These are phyloP conservation scores for Metschnikowia henanensis DNA, from an alignment of 805 yeast species.

Conservation along the genomic window DNA sequence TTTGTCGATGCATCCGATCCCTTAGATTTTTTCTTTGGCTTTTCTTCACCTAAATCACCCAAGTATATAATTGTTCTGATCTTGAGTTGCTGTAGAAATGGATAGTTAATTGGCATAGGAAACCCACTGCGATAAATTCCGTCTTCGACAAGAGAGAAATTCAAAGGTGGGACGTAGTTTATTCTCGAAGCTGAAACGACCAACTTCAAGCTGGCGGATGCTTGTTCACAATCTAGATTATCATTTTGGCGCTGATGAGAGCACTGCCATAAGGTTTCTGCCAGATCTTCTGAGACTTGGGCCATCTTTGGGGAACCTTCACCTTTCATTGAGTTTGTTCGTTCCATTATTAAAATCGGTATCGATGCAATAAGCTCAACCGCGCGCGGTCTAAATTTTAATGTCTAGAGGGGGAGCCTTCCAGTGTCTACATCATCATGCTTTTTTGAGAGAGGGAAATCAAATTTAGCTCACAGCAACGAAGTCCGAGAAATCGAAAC, in stretches of 20 bases:
- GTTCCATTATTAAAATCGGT: too few species aligned
- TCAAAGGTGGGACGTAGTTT: constrained; percentile 78
- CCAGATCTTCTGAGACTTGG: not conserved
- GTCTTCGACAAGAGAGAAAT: constrained; percentile 86
- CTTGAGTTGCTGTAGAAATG: constrained; percentile 68
- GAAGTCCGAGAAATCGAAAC: too few species aligned
- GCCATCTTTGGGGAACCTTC: not conserved
- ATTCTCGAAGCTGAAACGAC: constrained; percentile 10
- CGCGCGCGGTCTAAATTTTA: too few species aligned
- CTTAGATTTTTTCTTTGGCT: constrained; percentile 19
- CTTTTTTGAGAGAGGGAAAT: too few species aligned
- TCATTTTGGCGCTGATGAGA: constrained; percentile 8
- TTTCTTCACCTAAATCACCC: constrained; percentile 56
- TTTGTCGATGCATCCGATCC: constrained; percentile 8
- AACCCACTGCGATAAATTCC: constrained; percentile 90
- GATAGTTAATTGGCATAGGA: constrained; percentile 83
- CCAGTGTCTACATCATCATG: too few species aligned
- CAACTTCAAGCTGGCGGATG: not conserved
- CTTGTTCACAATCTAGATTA: constrained; percentile 3
- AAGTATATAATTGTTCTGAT: constrained; percentile 79
- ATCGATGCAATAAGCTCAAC: too few species aligned
- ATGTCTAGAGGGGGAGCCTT: too few species aligned
- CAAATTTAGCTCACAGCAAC: too few species aligned
- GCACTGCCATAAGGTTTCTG: constrained; percentile 2
- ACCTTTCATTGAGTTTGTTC: not conserved